Percentiles rank a stretch among this genome's conserved stretches.
Evolutionary conservation across 768 basidiomycete species (phyloP).

Genomic region (Mycena rebaudengoi): DNA sequence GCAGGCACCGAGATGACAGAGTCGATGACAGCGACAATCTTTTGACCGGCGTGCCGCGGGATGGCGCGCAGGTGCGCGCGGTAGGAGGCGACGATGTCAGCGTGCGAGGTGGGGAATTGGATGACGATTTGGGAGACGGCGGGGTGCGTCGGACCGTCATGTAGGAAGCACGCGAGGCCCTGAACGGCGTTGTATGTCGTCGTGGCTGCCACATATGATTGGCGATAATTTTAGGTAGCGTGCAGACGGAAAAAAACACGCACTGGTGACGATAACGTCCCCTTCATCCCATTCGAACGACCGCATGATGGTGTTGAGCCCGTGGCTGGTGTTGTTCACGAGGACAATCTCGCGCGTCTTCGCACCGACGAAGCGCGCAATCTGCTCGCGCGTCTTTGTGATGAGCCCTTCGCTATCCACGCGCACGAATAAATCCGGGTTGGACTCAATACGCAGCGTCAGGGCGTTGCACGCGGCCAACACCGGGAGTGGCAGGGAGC

Average conservation of each 20-base stretch:
- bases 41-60: constrained; percentile 9
- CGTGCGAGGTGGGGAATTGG: constrained; percentile 37
- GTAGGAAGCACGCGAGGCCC: constrained; percentile 55
- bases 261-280: constrained; percentile 73
- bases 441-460: constrained; percentile 54
- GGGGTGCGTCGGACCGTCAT: constrained; percentile 58
- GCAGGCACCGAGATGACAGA: constrained; percentile 60
- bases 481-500: constrained; percentile 63
- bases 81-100: background rate
- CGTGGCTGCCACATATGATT: constrained; percentile 52
- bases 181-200: constrained; percentile 63
- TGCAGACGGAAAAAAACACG: constrained; percentile 26
- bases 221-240: background rate
- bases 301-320: constrained; percentile 69
- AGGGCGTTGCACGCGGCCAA: constrained; percentile 52
- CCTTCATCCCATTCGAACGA: constrained; percentile 74
- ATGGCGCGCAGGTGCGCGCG: background rate
- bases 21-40: constrained; percentile 67
- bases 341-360: constrained; percentile 64
- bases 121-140: constrained; percentile 51
- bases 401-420: constrained; percentile 45
- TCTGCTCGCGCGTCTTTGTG: constrained; percentile 32
- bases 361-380: constrained; percentile 57
- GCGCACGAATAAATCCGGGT: constrained; percentile 65
- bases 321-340: constrained; percentile 69